These are phyloP conservation scores for Auricularia sp. DNA, from an alignment of 768 basidiomycete species.

Conservation along the genomic window DNA sequence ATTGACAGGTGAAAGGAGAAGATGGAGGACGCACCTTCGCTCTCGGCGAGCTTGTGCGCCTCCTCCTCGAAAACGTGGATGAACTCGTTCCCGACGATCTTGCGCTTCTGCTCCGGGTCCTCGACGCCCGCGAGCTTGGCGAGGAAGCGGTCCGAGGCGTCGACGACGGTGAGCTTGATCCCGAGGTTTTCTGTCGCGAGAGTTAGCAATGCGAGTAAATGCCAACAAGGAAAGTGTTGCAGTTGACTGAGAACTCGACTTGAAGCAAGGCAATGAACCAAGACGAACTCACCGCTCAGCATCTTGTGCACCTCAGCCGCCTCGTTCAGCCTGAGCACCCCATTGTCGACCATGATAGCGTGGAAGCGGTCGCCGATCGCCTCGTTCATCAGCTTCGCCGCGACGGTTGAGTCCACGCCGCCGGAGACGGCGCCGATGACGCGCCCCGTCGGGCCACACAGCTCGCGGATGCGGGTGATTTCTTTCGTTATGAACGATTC, in stretches of 20 bases:
- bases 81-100: slow-evolving; percentile 98
- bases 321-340: slow-evolving; percentile 88
- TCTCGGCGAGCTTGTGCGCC: slow-evolving; percentile 78
- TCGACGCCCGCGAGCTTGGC: slow-evolving; percentile 81
- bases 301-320: slow-evolving; percentile 84
- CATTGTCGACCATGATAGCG: slow-evolving; percentile 99
- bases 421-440: slow-evolving; percentile 98
- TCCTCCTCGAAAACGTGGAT: slow-evolving; percentile 97
- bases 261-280: background rate
- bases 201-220: background rate
- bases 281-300: slow-evolving; percentile 32
- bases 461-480: slow-evolving; percentile 83
- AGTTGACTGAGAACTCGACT: too few species aligned
- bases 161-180: slow-evolving; percentile 91
- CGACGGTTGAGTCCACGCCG: slow-evolving; percentile 96
- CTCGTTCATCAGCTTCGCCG: slow-evolving; percentile 98
- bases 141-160: slow-evolving; percentile 91
- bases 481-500: slow-evolving; percentile 98
- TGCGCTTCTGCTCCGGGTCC: slow-evolving; percentile 94
- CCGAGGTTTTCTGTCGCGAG: slow-evolving; percentile 67
- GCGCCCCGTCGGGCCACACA: slow-evolving; percentile 88
- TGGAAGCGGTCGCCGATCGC: slow-evolving; percentile 98
- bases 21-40: slow-evolving; percentile 35
- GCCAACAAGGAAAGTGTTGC: background rate
- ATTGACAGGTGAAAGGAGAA: background rate